Evolutionary conservation across 257 asterid genomes (phyloP), one percentile per base, ranked within the genome.

Genomic region (Striga asiatica): DNA sequence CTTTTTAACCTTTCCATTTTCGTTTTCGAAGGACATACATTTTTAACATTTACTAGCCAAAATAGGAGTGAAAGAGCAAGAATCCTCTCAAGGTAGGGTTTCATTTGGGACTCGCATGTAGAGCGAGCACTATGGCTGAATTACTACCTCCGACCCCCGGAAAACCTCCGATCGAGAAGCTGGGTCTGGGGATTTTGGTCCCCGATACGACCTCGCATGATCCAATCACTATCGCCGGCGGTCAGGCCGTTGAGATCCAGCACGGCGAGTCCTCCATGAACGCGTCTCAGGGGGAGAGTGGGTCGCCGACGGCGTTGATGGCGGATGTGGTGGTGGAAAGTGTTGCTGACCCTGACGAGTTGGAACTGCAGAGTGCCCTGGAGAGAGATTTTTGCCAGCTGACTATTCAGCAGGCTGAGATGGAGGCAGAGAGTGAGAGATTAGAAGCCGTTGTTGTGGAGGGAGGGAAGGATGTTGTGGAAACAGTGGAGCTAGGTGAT

Each of bases 381-480:
- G 78, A 74, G 48, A 71, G 71, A 24, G 81, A 78, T 60, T 57
- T 78, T 6, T 47, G 21, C 16, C 76, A 52, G 70, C 74, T 78
- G 5, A 68, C 62, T 32, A 50, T 68, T 25, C 57, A 43, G 48
- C 74, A 43, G 65, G 76, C 80, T 16, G 70, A 74, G 45, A 74
- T 71, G 51, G 80, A 77, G 67, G 55, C 55, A 16, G 63, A 27
- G 12, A 19, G 7, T 6, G 63, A 56, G 43, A 43, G 48, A 58
- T 50, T 28, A 22, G 43, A n/a, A 14, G 23, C 28, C 42, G 38
- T 13, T 55, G 50, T 22, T 14, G 56, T 10, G 19, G 64, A 38
- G 62, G 65, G 19, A 5, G 73, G 58, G 32, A 50, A 12, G 41
- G 74, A 57, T 58, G n/a, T n/a, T n/a, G n/a, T n/a, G n/a, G n/a